These are phyloP conservation scores for Populus euphratica DNA, from an alignment of 345 rosid species.

Conservation along the genomic window DNA sequence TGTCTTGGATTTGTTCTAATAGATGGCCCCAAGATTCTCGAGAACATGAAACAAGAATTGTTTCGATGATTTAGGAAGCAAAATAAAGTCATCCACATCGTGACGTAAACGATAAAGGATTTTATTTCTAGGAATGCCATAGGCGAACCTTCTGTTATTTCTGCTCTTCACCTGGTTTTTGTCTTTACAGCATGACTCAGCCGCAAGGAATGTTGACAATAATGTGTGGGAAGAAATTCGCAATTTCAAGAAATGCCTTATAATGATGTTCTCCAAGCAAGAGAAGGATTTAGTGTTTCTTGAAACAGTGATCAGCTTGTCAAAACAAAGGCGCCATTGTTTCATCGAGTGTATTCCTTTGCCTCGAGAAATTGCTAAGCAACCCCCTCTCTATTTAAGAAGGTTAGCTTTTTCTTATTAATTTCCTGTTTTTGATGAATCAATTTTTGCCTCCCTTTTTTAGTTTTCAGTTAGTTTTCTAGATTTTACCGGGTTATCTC, in stretches of 20 bases:
- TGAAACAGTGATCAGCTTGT: constrained; percentile 80
- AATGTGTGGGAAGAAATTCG: constrained; percentile 87
- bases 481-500: neutral
- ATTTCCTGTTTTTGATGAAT: neutral
- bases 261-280: constrained; percentile 82
- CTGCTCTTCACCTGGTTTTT: neutral
- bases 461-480: neutral
- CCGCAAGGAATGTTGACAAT: constrained; percentile 69
- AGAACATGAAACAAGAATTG: neutral
- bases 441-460: constrained; percentile 5
- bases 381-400: constrained; percentile 87
- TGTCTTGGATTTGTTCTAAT: no score
- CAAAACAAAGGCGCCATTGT: constrained; percentile 81
- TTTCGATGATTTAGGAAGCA: neutral
- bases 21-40: neutral
- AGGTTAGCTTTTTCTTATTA: constrained; percentile 35
- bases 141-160: neutral
- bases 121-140: neutral
- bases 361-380: constrained; percentile 61
- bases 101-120: neutral
- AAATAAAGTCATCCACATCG: neutral
- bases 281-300: constrained; percentile 79
- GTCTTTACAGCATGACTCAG: constrained; percentile 61
- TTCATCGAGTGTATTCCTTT: constrained; percentile 81
- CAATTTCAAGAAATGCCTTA: constrained; percentile 86